Evolutionary conservation across 441 rosid species (phyloP).

Genomic region (Theobroma grandiflorum): DNA sequence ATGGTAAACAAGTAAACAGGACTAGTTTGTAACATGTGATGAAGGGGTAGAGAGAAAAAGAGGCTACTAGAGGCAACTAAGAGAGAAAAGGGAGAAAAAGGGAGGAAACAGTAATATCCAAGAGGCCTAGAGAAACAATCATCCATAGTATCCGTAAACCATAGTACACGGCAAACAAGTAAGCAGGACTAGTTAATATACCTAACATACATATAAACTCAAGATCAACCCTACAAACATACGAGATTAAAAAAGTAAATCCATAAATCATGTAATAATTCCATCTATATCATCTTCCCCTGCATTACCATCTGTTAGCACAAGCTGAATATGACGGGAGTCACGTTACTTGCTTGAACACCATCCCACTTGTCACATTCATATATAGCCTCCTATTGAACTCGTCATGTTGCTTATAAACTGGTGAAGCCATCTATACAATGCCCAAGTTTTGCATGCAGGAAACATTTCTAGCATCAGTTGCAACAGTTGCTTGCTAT

Average conservation of each 20-base stretch:
- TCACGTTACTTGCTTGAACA: constrained; percentile 4
- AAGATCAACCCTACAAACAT: background rate
- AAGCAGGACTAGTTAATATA: background rate
- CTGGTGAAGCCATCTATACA: background rate
- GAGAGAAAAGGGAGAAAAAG: no score
- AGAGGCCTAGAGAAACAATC: background rate
- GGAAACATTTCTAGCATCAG: background rate
- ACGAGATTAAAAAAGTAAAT: background rate
- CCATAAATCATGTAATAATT: background rate
- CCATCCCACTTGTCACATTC: background rate
- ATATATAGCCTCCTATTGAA: background rate
- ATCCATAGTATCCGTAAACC: background rate
- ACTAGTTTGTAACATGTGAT: no score
- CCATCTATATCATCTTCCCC: background rate
- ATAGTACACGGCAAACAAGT: background rate
- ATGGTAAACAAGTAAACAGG: no score
- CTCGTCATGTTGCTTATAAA: background rate
- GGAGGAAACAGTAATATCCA: no score
- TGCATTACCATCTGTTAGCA: background rate
- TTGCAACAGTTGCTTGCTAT: no score
- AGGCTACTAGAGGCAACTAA: no score
- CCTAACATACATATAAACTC: background rate
- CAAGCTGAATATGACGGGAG: background rate
- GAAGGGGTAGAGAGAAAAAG: no score
- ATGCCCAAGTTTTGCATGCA: background rate